Evolutionary conservation across 176 grass and related monocot genomes (phyloP).

Genomic region (maize (Zea mays)): Zm-B73-REFERENCE-NAM-5.0 NC_050096.1:170615501-170616000

Average conservation of each 20-base stretch:
- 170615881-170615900: not conserved
- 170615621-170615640: conserved; percentile 5
- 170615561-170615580: conserved; percentile 86
- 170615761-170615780: not conserved
- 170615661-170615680: not conserved
- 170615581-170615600: conserved; percentile 34
- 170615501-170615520: conserved; percentile 95
- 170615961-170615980: not conserved
- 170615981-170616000: not conserved
- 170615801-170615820: conserved; percentile 15
- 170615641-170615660: not conserved
- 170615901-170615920: not conserved
- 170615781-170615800: too few relatives aligned
- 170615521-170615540: conserved; percentile 99
- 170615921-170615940: not conserved
- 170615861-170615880: conserved; percentile 9
- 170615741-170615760: not conserved
- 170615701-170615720: conserved; percentile 1
- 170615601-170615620: not conserved
- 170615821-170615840: not conserved
- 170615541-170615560: conserved; percentile 89
- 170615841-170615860: not conserved
- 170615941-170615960: not conserved
- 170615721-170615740: not conserved
- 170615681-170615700: not conserved